Evolutionary conservation across 768 basidiomycete genomes (phyloP).

Genomic region (Mycena epipterygia): DNA sequence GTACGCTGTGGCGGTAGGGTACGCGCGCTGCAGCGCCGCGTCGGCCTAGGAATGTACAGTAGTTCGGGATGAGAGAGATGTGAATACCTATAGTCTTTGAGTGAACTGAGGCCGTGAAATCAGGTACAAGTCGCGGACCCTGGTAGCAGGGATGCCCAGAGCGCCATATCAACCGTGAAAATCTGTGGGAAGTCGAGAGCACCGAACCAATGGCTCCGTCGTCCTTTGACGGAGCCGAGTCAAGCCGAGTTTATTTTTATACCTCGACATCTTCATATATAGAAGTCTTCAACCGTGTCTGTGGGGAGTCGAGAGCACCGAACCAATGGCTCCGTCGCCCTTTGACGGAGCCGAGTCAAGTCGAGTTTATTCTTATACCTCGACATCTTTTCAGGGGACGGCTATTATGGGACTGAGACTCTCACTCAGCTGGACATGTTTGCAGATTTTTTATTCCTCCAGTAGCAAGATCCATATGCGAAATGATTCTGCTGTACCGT

Average conservation of each 20-base stretch:
- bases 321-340: slow-evolving; percentile 1
- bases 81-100: neutral
- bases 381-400: neutral
- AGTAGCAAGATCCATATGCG: slow-evolving; percentile 3
- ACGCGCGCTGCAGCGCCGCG: too few relatives aligned
- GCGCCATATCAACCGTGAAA: neutral
- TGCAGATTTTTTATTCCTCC: neutral
- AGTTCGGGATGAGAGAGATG: neutral
- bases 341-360: slow-evolving; percentile 6
- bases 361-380: slow-evolving; percentile 1
- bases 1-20: too few relatives aligned
- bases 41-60: neutral
- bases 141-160: neutral
- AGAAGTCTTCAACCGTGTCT: neutral
- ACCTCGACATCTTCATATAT: neutral
- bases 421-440: slow-evolving; percentile 9
- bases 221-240: slow-evolving; percentile 4
- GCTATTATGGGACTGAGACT: neutral
- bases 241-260: slow-evolving; percentile 8
- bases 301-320: neutral
- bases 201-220: slow-evolving; percentile 2
- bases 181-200: too few relatives aligned
- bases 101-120: neutral
- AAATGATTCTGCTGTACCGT: neutral
- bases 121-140: slow-evolving; percentile 1